Base-by-base conservation (phyloP, 2,329 filamentous ascomycete species). In the Mariannaea elegans region DNA sequence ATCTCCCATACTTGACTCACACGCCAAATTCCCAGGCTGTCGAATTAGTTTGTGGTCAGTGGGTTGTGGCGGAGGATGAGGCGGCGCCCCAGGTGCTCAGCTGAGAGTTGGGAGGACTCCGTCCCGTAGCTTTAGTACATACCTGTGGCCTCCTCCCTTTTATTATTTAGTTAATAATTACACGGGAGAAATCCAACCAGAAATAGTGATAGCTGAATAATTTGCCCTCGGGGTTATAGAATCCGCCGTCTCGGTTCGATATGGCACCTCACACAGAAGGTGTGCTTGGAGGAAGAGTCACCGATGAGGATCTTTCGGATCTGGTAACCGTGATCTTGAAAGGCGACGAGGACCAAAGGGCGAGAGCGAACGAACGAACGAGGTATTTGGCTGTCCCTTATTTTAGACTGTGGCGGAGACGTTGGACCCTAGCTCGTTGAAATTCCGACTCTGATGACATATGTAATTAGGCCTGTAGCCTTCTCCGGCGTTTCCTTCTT, bases 41-140 rank as follows among this genome's bases (percentile, higher is more conserved):
- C 41, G 21, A 19, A 10, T 27, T 44, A 36, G 19, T 44, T 44
- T 4, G 41, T 14, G 7, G 21, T n/a, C 23, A 44, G 41, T 44
- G 41, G 12, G n/a, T 24, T 53, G 49, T 53, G 49, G 49, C 49
- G 49, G 49, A 45, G 50, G 41, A 24, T 24, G 39, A 45, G 47
- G 32, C 31, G 32, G 32, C 32, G 18, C 46, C 21, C 10, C 13
- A 4, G 47, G 38, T 19, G 47, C 29, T 53, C 38, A 53, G 50
- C 50, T 53, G 50, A 44, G 38, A 39, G 7, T n/a, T 39, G 6
- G 42, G 23, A 45, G 13, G 21, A 31, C 12, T 9, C 45, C 8
- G 10, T 27, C n/a, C n/a, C n/a, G n/a, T n/a, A n/a, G n/a, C n/a
- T n/a, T n/a, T n/a, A n/a, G n/a, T n/a, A n/a, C n/a, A n/a, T n/a